phyloP scores from a whole-genome alignment of 2,329 filamentous ascomycete genomes.

The Ceratocystiopsis sp. region DNA sequence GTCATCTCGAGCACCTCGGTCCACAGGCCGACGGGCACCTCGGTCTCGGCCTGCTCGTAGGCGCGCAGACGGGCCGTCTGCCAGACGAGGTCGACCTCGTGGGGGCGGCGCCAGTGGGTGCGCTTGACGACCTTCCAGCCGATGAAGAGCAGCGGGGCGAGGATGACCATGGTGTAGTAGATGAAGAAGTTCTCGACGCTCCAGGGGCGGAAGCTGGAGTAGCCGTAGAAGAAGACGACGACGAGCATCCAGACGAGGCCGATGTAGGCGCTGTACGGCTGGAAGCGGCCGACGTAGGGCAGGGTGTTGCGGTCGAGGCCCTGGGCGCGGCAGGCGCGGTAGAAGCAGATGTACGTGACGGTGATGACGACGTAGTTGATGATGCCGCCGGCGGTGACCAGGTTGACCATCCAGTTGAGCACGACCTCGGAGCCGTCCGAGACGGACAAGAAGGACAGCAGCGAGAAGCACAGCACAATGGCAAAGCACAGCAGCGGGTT shows the following conservation, averaged over 20 bases:
- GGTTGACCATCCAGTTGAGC: constrained; percentile 25
- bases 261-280: constrained; percentile 23
- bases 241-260: constrained; percentile 9
- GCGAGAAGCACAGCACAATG: constrained; percentile 18
- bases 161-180: constrained; percentile 40
- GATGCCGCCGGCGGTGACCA: constrained; percentile 25
- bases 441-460: constrained; percentile 24
- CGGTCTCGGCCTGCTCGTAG: constrained; percentile 19
- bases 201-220: constrained; percentile 33
- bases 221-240: constrained; percentile 29
- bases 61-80: constrained; percentile 17
- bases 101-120: constrained; percentile 26
- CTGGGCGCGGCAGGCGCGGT: constrained; percentile 20
- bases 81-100: constrained; percentile 39
- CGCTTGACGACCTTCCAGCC: constrained; percentile 47
- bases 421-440: constrained; percentile 19
- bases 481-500: constrained; percentile 24
- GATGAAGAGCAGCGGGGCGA: constrained; percentile 35
- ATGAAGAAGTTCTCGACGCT: constrained; percentile 28
- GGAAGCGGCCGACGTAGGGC: constrained; percentile 21
- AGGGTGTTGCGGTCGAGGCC: constrained; percentile 17
- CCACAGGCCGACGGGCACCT: constrained; percentile 5
- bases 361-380: constrained; percentile 27
- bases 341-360: constrained; percentile 22
- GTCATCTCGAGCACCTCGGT: constrained; percentile 6